Conservation (phyloP, 345 rosid genomes). For the Eucalyptus regnans region DNA sequence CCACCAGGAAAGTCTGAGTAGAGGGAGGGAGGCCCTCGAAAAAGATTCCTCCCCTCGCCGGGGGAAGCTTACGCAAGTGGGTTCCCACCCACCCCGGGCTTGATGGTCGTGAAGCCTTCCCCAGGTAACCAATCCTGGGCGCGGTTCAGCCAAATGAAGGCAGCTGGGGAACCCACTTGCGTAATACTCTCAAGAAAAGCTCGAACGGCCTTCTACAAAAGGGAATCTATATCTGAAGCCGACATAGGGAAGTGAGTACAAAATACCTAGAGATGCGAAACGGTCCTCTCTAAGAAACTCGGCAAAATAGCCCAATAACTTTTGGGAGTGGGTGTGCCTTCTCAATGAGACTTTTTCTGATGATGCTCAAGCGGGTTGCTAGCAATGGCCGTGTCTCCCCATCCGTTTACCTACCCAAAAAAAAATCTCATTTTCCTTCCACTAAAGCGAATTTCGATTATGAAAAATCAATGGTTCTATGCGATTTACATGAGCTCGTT, state of each 20-base stretch:
- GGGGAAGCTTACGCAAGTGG: too few relatives aligned
- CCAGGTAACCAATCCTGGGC: too few relatives aligned
- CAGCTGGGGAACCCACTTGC: too few relatives aligned
- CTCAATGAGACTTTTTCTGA: not conserved
- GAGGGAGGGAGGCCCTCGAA: too few relatives aligned
- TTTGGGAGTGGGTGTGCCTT: too few relatives aligned
- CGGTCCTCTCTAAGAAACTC: accelerated
- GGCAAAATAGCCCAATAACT: not conserved
- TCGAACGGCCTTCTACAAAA: not conserved
- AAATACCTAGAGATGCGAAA: not conserved
- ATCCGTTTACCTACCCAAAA: not conserved
- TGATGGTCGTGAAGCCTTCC: too few relatives aligned
- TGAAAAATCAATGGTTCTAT: not conserved
- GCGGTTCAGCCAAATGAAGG: too few relatives aligned
- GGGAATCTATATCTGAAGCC: not conserved
- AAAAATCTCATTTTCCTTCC: not conserved
- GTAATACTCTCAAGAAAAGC: too few relatives aligned
- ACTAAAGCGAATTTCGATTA: not conserved
- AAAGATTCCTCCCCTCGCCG: too few relatives aligned
- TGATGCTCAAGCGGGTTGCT: not conserved
- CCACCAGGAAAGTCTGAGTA: too few relatives aligned
- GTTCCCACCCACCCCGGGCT: too few relatives aligned
- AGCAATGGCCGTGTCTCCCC: accelerated
- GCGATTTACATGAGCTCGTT: not conserved
- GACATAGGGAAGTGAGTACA: accelerated